Conservation (phyloP, 2,329 filamentous ascomycete species). For the Claviceps sp. region DNA sequence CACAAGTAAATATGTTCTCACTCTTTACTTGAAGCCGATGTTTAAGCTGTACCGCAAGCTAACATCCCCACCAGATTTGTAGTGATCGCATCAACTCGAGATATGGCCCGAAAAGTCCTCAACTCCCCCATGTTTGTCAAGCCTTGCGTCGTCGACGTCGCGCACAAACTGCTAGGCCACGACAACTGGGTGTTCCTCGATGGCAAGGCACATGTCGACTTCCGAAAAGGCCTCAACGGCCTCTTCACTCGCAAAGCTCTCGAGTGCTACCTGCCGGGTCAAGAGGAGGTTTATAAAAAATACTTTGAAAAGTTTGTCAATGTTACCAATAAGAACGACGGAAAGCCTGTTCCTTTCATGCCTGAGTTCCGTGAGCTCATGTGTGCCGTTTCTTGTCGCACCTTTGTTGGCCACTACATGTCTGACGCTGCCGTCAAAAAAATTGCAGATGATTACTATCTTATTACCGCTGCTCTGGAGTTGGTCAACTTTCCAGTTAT, state of each 20-base stretch:
- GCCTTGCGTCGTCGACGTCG: slow-evolving; percentile 89
- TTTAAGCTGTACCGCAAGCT: background rate
- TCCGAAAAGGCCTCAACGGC: slow-evolving; percentile 89
- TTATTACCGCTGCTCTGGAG: slow-evolving; percentile 89
- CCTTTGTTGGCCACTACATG: slow-evolving; percentile 96
- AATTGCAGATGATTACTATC: slow-evolving; percentile 92
- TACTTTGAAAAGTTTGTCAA: slow-evolving; percentile 74
- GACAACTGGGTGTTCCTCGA: slow-evolving; percentile 97
- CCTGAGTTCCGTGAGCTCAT: slow-evolving; percentile 83
- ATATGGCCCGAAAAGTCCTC: slow-evolving; percentile 93
- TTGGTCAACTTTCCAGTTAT: slow-evolving; percentile 98
- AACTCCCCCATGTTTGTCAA: slow-evolving; percentile 88
- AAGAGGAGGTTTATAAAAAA: slow-evolving; percentile 80
- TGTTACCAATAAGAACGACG: slow-evolving; percentile 56
- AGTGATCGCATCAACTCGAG: slow-evolving; percentile 86
- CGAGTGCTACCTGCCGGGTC: slow-evolving; percentile 75
- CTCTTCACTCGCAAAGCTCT: slow-evolving; percentile 88
- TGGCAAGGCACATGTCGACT: slow-evolving; percentile 88
- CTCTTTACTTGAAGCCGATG: background rate
- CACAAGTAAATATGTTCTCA: slow-evolving; percentile 60
- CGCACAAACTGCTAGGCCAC: slow-evolving; percentile 80
- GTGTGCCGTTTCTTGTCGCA: slow-evolving; percentile 87
- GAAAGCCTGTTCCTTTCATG: slow-evolving; percentile 79
- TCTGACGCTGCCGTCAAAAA: slow-evolving; percentile 80
- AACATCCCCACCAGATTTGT: slow-evolving; percentile 55